These are phyloP conservation scores for Micractinium sp. DNA, from an alignment of 139 green algal species.

Conservation along the genomic window DNA sequence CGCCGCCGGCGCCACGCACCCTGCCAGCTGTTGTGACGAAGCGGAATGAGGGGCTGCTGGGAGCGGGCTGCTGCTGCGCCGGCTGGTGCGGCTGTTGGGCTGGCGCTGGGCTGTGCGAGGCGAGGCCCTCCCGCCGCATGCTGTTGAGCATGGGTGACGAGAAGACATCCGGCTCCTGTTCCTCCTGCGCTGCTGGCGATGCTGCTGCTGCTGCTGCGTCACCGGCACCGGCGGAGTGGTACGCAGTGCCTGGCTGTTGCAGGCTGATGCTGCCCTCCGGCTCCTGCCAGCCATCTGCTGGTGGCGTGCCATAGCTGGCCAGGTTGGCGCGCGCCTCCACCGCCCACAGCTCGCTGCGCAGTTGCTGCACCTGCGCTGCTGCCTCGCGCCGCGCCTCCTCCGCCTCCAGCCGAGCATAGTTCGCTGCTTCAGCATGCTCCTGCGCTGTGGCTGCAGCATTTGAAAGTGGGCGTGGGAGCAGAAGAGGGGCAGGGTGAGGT, in stretches of 20 bases:
- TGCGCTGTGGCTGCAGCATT: neutral
- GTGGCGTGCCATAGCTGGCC: constrained; percentile 23
- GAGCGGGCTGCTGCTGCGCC: neutral
- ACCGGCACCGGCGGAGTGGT: neutral
- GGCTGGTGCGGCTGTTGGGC: neutral
- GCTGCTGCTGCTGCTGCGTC: neutral
- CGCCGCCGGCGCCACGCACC: neutral
- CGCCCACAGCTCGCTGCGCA: constrained; percentile 29
- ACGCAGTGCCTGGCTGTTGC: constrained; percentile 14
- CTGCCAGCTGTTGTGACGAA: neutral
- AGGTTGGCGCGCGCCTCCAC: constrained; percentile 27
- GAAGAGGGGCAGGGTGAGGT: neutral
- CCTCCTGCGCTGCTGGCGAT: neutral
- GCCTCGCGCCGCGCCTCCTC: constrained; percentile 9
- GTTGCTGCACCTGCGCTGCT: neutral
- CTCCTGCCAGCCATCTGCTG: constrained; percentile 6
- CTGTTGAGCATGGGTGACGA: neutral
- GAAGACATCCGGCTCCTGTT: constrained; percentile 6
- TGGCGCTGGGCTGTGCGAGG: neutral
- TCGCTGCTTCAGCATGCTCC: constrained; percentile 14
- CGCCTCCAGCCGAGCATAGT: neutral
- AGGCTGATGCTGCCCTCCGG: constrained; percentile 32
- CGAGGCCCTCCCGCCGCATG: neutral
- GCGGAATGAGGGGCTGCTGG: constrained; percentile 16
- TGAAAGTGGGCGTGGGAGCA: neutral